Conservation (phyloP, 805 yeast genomes). For the Saccharomycopsis sp. region DNA sequence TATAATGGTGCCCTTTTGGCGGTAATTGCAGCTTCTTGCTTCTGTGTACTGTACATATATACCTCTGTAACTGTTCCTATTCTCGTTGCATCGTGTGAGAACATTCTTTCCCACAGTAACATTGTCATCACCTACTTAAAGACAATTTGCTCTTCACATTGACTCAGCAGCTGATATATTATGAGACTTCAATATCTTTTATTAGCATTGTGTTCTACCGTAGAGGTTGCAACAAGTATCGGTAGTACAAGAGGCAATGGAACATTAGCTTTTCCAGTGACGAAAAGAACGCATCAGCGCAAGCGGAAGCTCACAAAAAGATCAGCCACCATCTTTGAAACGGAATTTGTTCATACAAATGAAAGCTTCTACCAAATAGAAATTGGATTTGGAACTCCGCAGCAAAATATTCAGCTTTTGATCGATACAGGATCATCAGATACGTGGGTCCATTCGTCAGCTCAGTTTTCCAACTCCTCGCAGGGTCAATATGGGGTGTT, state of each 20-base stretch:
- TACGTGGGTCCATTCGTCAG: constrained; percentile 43
- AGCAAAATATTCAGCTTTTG: constrained; percentile 44
- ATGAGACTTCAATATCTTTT: too few species aligned
- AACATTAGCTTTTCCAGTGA: background rate
- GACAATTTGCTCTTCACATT: too few species aligned
- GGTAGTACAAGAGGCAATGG: background rate
- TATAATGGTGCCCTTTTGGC: too few species aligned
- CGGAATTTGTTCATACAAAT: background rate
- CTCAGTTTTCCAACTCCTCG: background rate
- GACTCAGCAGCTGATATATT: too few species aligned
- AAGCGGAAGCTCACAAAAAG: background rate
- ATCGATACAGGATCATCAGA: constrained; percentile 77
- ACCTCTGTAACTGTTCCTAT: too few species aligned
- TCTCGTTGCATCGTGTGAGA: too few species aligned
- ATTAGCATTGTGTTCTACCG: background rate
- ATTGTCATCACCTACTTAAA: too few species aligned
- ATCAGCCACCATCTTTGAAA: background rate
- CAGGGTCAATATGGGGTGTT: constrained; percentile 2
- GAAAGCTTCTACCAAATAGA: constrained; percentile 38
- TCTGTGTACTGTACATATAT: too few species aligned
- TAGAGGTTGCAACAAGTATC: background rate
- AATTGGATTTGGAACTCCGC: constrained; percentile 48
- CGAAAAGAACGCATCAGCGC: background rate
- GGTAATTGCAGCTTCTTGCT: too few species aligned
- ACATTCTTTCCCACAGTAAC: too few species aligned